Percentiles rank a stretch among this genome's conserved stretches.
These are phyloP conservation scores for Panaeolus cyanescens DNA, from an alignment of 768 basidiomycete species.

Conservation along the genomic window DNA sequence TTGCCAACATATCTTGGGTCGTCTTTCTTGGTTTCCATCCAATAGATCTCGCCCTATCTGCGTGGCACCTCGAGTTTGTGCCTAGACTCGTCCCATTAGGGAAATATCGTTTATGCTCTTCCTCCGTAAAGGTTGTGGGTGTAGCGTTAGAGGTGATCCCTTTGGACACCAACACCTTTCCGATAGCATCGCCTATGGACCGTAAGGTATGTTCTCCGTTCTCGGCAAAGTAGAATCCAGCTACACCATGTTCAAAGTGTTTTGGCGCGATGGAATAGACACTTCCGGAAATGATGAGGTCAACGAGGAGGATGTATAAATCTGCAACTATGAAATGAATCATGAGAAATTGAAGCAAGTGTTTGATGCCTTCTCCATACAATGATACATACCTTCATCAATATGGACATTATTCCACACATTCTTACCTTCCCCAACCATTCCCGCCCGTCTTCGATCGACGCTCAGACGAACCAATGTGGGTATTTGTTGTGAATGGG, in stretches of 20 bases:
- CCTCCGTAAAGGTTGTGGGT: slow-evolving; percentile 48
- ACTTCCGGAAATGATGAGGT: slow-evolving; percentile 29
- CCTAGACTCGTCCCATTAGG: slow-evolving; percentile 33
- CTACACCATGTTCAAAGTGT: slow-evolving; percentile 40
- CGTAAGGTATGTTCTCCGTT: slow-evolving; percentile 47
- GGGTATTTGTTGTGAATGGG: slow-evolving; percentile 54
- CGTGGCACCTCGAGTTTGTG: slow-evolving; percentile 45
- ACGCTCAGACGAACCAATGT: slow-evolving; percentile 39
- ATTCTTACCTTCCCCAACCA: slow-evolving; percentile 55
- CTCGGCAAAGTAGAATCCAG: slow-evolving; percentile 56
- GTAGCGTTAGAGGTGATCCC: slow-evolving; percentile 36
- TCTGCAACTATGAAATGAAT: not conserved
- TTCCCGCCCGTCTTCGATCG: slow-evolving; percentile 45
- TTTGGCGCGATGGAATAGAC: not conserved
- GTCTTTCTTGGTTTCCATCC: slow-evolving; percentile 56
- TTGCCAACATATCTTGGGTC: slow-evolving; percentile 50
- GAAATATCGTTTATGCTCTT: slow-evolving; percentile 42
- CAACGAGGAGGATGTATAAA: slow-evolving; percentile 33
- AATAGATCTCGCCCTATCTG: slow-evolving; percentile 40
- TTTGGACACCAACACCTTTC: slow-evolving; percentile 35
- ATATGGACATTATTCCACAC: slow-evolving; percentile 59
- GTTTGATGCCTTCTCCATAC: not conserved
- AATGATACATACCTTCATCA: slow-evolving; percentile 41
- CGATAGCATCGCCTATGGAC: slow-evolving; percentile 41
- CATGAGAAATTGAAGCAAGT: not conserved